Base-by-base conservation (phyloP, 768 basidiomycete species). In the Termitomyces sp. region DNA sequence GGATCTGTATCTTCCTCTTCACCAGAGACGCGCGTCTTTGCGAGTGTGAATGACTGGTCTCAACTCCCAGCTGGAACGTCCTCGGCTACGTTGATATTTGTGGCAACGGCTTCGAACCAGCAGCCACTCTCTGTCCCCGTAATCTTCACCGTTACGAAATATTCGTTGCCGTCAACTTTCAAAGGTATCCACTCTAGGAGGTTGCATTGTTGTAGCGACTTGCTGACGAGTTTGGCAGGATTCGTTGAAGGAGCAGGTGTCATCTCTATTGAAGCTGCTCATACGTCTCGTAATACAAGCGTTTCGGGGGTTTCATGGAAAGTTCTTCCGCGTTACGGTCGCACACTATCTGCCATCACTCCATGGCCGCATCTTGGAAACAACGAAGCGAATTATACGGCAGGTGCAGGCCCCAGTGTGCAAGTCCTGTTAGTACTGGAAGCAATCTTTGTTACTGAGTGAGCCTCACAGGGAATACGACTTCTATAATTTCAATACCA, bases 181-280 rank as follows among this genome's bases (percentile, higher is more conserved):
- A 77, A 76, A 61, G 84, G 83, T 79, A 54, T 12, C 70, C 57
- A n/a, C 31, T 25, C 34, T 31, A 10, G 31, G 4, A 25, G 16
- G n/a, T n/a, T 45, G n/a, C 6, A 23, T 52, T 17, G 8, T 27
- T 25, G 6, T 51, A 27, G 12, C 21, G 32, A 2, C 27, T 29
- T n/a, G 29, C 40, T 54, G n/a, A 42, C 21, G 2, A 11, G 8
- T 45, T 46, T 2, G 38, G n/a, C 50, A 79, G 84, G 85, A 4
- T 84, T 87, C 59, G 79, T 89, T 27, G 84, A 89, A 61, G 82
- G 79, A 21, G 77, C 81, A 46, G 85, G 85, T 16, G 81, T 77
- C 27, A 74, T 89, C 35, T 82, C 83, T 0, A 85, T 88, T 35
- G 86, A 90, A 62, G 87, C 86, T 34, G 82, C 77, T 1, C 86